Base-by-base conservation (phyloP, 202 grass and related monocot genomes). In the Setaria italica region DNA sequence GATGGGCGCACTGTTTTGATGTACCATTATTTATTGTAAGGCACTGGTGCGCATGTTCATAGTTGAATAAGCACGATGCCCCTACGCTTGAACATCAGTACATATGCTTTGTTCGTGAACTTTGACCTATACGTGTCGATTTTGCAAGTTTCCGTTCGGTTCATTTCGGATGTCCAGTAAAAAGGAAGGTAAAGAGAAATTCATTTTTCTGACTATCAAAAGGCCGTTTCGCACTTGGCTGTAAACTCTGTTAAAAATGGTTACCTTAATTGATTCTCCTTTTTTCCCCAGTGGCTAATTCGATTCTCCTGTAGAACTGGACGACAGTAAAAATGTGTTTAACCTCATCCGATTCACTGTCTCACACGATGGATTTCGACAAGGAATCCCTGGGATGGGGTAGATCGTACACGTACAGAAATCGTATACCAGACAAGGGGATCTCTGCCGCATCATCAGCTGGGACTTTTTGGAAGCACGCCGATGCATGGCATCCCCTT, bases 11-110 rank as follows among this genome's bases (percentile, higher is more conserved):
- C 80, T 62, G 45, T 50, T 65, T 87, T 76, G 11, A 59, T 85
- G 77, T 85, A 85, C 47, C 71, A 82, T 85, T 85, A 81, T 85
- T 85, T 85, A n/a, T 85, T 92, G 84, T 90, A 84, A 85, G 81
- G 74, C 33, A 63, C 56, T 4, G 50, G 80, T 82, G 77, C 77
- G 54, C 85, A 62, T 87, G 84, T 81, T 45, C 47, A 89, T 92
- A 92, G 73, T 78, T 60, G 66, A 83, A 86, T 83, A 83, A 86
- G 60, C 49, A 78, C 63, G 74, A 74, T 55, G 83, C 62, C 86
- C 57, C 62, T 82, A 49, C 67, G 21, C 60, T 79, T 79, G 72
- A 91, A 79, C 82, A 74, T 62, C 49, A 81, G 20, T 67, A 78
- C 47, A 70, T 47, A 21, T 49, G 76, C 76, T 32, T 17, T 63